phyloP scores from a whole-genome alignment of 106 monocot genomes.

The Dendrobium huoshanense region DNA sequence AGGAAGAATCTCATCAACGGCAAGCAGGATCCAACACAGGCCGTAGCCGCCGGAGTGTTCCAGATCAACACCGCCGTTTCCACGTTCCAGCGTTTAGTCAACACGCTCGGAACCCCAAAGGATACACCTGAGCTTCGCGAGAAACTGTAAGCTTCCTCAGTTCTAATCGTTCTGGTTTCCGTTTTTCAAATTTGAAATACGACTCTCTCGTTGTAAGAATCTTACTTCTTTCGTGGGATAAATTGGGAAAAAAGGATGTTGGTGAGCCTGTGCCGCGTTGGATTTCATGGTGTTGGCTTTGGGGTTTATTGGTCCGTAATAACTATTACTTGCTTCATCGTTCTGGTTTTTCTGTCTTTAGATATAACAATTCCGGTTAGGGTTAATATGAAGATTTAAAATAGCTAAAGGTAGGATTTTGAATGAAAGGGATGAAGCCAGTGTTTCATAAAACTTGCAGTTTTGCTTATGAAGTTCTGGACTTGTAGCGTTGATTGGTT shows the following conservation, averaged over 20 bases:
- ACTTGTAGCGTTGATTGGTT: neutral
- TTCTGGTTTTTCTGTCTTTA: neutral
- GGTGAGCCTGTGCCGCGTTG: too few species aligned
- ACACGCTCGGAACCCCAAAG: constrained; percentile 73
- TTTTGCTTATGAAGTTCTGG: neutral
- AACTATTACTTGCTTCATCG: too few species aligned
- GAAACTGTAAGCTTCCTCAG: constrained; percentile 37
- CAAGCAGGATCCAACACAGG: constrained; percentile 42
- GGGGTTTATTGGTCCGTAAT: too few species aligned
- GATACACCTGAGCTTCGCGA: constrained; percentile 61
- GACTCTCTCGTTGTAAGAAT: neutral
- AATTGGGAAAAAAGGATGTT: neutral
- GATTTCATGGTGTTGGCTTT: too few species aligned
- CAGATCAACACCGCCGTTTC: constrained; percentile 70
- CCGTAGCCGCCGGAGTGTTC: constrained; percentile 52
- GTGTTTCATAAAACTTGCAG: neutral
- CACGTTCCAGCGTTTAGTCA: constrained; percentile 59
- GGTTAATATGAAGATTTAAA: neutral
- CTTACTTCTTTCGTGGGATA: neutral
- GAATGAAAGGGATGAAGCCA: neutral
- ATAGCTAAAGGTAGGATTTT: neutral
- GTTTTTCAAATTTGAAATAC: neutral
- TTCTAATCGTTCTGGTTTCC: neutral
- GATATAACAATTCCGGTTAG: neutral
- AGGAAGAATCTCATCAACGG: constrained; percentile 10